These are phyloP conservation scores for Borovskyia barvae DNA, from an alignment of 208 protist species.

Conservation along the genomic window DNA sequence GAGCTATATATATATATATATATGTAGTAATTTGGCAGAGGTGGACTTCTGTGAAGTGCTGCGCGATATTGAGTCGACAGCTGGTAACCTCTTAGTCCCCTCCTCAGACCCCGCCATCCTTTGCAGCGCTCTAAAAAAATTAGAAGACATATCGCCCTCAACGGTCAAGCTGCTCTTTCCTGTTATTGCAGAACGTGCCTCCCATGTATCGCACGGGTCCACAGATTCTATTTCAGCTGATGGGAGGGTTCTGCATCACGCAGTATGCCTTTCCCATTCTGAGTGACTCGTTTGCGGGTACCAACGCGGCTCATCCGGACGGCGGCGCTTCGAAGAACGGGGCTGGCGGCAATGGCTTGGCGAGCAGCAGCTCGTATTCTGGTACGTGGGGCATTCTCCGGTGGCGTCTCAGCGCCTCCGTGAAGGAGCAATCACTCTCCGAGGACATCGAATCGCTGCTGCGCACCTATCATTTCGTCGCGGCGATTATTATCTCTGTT, in stretches of 20 bases:
- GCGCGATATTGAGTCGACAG: too few species aligned
- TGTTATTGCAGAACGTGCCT: background rate
- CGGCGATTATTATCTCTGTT: slow-evolving; percentile 8
- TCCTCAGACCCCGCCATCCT: background rate
- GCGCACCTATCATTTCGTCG: slow-evolving; percentile 16
- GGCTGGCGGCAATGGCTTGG: too few species aligned
- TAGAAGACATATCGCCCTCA: background rate
- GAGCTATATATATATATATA: too few species aligned
- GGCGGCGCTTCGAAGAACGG: background rate
- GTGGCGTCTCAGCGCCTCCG: background rate
- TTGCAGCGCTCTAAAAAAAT: background rate
- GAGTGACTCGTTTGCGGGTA: background rate
- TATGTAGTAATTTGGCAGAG: too few species aligned
- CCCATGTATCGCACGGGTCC: slow-evolving; percentile 23
- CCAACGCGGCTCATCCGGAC: background rate
- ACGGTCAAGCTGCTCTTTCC: background rate
- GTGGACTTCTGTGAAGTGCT: too few species aligned
- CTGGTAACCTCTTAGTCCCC: background rate
- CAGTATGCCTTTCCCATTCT: slow-evolving; percentile 18
- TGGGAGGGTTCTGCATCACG: slow-evolving; percentile 27
- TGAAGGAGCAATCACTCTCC: slow-evolving; percentile 12
- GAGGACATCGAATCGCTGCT: slow-evolving; percentile 44
- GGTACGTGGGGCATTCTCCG: slow-evolving; percentile 3
- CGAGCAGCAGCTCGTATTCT: background rate
- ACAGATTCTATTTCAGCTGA: slow-evolving; percentile 30